phyloP scores from a whole-genome alignment of 2,329 filamentous ascomycete species.

The Periconia sp. region DNA sequence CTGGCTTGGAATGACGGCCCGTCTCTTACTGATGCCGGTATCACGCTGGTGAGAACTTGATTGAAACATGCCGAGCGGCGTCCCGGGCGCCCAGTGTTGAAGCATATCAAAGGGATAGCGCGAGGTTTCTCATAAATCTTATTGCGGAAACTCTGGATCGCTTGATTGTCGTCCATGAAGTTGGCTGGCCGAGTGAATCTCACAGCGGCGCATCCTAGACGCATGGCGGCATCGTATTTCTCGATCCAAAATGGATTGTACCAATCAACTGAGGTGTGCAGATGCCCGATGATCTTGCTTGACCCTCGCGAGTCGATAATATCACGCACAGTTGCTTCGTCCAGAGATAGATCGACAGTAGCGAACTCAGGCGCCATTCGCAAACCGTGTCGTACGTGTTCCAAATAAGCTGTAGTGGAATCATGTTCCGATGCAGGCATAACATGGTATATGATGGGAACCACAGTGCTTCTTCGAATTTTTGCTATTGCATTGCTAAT shows the following conservation, averaged over 20 bases:
- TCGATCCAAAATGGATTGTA: conserved; percentile 56
- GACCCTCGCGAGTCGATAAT: conserved; percentile 56
- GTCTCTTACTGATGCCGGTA: conserved; percentile 49
- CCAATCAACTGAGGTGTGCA: conserved; percentile 57
- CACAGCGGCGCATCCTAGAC: conserved; percentile 63
- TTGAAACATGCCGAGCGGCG: conserved; percentile 69
- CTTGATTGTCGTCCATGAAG: conserved; percentile 64
- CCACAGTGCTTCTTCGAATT: conserved; percentile 64
- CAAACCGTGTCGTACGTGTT: conserved; percentile 61
- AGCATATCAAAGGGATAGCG: conserved; percentile 60
- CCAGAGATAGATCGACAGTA: conserved; percentile 62
- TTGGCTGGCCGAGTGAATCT: conserved; percentile 61
- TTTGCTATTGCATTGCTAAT: conserved; percentile 62
- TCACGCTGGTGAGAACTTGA: conserved; percentile 63
- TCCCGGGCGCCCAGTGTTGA: conserved; percentile 65
- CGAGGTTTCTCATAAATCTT: conserved; percentile 49
- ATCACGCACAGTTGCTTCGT: conserved; percentile 53
- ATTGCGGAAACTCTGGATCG: conserved; percentile 58
- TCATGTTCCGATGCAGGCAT: conserved; percentile 27
- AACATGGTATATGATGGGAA: conserved; percentile 49
- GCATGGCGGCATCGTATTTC: conserved; percentile 61
- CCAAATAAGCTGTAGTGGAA: conserved; percentile 50
- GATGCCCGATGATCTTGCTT: conserved; percentile 64
- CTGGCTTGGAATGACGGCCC: conserved; percentile 40
- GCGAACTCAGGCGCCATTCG: conserved; percentile 63